Evolutionary conservation across 2,329 filamentous ascomycete species (phyloP).

Genomic region (Epichloe gansuensis): DNA sequence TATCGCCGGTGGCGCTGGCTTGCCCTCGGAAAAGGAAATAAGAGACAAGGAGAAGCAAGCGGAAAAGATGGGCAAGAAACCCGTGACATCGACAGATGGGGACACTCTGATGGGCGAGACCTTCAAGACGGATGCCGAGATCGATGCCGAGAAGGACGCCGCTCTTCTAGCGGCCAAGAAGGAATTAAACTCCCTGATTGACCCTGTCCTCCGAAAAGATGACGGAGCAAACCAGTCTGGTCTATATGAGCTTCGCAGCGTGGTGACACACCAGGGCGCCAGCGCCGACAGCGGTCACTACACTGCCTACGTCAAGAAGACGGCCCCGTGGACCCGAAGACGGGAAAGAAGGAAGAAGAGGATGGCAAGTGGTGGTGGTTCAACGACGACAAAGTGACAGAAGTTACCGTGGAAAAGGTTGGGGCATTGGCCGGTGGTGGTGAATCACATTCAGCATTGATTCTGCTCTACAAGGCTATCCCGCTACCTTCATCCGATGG

Average conservation of each 20-base stretch:
- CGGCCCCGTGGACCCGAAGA: slow-evolving; percentile 59
- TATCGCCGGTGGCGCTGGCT: slow-evolving; percentile 32
- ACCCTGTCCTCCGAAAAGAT: slow-evolving; percentile 62
- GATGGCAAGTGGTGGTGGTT: slow-evolving; percentile 99
- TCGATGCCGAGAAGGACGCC: slow-evolving; percentile 72
- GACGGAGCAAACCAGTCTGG: slow-evolving; percentile 85
- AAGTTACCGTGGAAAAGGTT: slow-evolving; percentile 86
- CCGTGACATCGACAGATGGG: slow-evolving; percentile 35
- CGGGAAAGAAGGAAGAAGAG: slow-evolving; percentile 66
- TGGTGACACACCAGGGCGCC: slow-evolving; percentile 92
- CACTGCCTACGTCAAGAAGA: slow-evolving; percentile 95
- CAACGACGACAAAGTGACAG: slow-evolving; percentile 93
- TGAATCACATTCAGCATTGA: slow-evolving; percentile 72
- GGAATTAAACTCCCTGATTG: slow-evolving; percentile 69
- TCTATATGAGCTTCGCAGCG: slow-evolving; percentile 84
- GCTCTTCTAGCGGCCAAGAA: slow-evolving; percentile 72
- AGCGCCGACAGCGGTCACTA: slow-evolving; percentile 97
- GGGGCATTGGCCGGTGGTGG: slow-evolving; percentile 81
- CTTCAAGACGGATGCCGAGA: slow-evolving; percentile 88
- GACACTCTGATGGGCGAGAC: slow-evolving; percentile 65
- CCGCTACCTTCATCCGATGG: slow-evolving; percentile 50
- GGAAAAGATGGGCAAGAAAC: slow-evolving; percentile 25
- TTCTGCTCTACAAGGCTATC: slow-evolving; percentile 67
- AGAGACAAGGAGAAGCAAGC: slow-evolving; percentile 39
- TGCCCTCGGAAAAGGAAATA: slow-evolving; percentile 38